Evolutionary conservation across 2,329 filamentous ascomycete species (phyloP).

Genomic region (Microsporum canis): DNA sequence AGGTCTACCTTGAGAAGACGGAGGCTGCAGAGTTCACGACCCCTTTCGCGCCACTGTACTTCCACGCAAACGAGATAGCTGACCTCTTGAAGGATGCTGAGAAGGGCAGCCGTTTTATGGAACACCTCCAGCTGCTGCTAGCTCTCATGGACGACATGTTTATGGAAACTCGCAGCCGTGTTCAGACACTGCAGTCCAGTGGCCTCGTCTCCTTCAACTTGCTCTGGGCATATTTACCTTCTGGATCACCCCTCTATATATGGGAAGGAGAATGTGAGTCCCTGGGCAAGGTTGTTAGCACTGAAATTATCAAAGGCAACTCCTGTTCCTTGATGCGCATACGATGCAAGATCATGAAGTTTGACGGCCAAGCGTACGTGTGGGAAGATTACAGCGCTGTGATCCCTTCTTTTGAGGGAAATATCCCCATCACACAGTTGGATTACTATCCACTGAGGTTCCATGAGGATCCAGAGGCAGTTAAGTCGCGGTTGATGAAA

Average conservation of each 20-base stretch:
- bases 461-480: slow-evolving; percentile 21
- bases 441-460: slow-evolving; percentile 30
- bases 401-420: slow-evolving; percentile 26
- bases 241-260: slow-evolving; percentile 30
- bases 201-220: slow-evolving; percentile 34
- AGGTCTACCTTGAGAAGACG: slow-evolving; percentile 13
- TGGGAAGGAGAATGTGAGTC: slow-evolving; percentile 33
- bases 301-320: slow-evolving; percentile 9
- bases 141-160: slow-evolving; percentile 37
- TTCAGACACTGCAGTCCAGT: slow-evolving; percentile 27
- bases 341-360: not conserved
- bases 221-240: slow-evolving; percentile 39
- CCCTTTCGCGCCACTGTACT: slow-evolving; percentile 4
- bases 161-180: slow-evolving; percentile 28
- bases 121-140: slow-evolving; percentile 34
- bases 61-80: slow-evolving; percentile 3
- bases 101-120: slow-evolving; percentile 19
- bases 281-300: slow-evolving; percentile 29
- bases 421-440: slow-evolving; percentile 34
- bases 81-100: not conserved
- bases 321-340: not conserved
- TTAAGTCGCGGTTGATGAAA: slow-evolving; percentile 22
- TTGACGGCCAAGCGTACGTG: slow-evolving; percentile 22
- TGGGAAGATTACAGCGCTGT: slow-evolving; percentile 31
- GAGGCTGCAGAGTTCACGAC: not conserved